These are phyloP conservation scores for Globisporangium nodosum DNA, from an alignment of 352 stramenopile species.

Conservation along the genomic window DNA sequence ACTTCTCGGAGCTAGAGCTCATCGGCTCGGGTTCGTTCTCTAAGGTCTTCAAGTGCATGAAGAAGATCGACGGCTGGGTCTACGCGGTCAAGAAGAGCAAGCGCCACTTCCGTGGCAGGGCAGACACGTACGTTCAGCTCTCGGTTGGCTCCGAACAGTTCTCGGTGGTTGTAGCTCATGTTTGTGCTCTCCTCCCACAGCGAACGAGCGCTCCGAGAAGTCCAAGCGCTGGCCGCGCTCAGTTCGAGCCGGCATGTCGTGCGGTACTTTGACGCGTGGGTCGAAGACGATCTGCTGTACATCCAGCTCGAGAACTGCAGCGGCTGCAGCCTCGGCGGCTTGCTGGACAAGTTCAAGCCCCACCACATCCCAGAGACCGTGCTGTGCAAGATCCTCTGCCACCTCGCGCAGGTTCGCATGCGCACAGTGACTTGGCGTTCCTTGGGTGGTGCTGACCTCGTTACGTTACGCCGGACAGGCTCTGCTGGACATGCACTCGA, in stretches of 20 bases:
- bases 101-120: slow-evolving; percentile 70
- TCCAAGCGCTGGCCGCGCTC: slow-evolving; percentile 76
- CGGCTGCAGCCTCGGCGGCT: slow-evolving; percentile 52
- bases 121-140: slow-evolving; percentile 64
- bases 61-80: slow-evolving; percentile 83
- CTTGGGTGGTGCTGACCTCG: neutral
- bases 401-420: slow-evolving; percentile 52
- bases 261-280: slow-evolving; percentile 86
- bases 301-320: slow-evolving; percentile 79
- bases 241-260: slow-evolving; percentile 74
- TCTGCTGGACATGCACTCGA: slow-evolving; percentile 76
- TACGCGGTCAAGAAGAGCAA: slow-evolving; percentile 89
- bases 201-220: slow-evolving; percentile 72
- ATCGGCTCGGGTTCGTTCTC: slow-evolving; percentile 83
- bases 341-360: slow-evolving; percentile 61
- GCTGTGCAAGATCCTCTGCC: slow-evolving; percentile 70
- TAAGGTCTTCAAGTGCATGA: slow-evolving; percentile 83
- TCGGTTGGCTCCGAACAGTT: neutral
- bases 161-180: neutral
- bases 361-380: slow-evolving; percentile 64
- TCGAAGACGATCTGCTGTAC: slow-evolving; percentile 85
- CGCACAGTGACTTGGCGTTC: neutral
- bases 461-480: slow-evolving; percentile 18
- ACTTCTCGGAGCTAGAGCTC: slow-evolving; percentile 73
- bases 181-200: slow-evolving; percentile 16